Evolutionary conservation across 345 rosid species (phyloP).

Genomic region (Bruguiera sexangula): DNA sequence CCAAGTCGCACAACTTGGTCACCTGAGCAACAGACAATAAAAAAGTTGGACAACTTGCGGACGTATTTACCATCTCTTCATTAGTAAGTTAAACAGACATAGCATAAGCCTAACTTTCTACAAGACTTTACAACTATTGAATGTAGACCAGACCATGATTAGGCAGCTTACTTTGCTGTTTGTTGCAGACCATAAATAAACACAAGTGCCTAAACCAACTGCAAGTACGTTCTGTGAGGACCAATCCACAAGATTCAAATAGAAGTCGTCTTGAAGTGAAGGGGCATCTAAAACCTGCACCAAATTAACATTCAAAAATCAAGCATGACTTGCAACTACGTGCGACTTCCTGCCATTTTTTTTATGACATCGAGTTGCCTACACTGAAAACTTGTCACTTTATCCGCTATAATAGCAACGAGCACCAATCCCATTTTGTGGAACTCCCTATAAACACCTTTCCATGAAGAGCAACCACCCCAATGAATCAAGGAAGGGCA

Average conservation of each 20-base stretch:
- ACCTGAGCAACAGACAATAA: slow-evolving; percentile 46
- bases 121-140: neutral
- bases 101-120: neutral
- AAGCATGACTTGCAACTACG: too few relatives aligned
- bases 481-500: too few relatives aligned
- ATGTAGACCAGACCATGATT: neutral
- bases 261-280: slow-evolving; percentile 94
- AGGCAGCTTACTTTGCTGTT: slow-evolving; percentile 73
- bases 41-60: neutral
- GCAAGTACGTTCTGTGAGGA: slow-evolving; percentile 96
- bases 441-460: too few relatives aligned
- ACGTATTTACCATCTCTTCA: neutral
- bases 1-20: slow-evolving; percentile 68
- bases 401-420: too few relatives aligned
- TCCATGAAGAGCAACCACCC: too few relatives aligned
- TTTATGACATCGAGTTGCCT: too few relatives aligned
- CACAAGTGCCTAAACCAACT: slow-evolving; percentile 93
- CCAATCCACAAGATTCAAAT: slow-evolving; percentile 96
- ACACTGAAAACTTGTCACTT: too few relatives aligned
- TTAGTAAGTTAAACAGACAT: neutral
- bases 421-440: too few relatives aligned
- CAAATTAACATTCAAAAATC: slow-evolving; percentile 3
- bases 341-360: too few relatives aligned
- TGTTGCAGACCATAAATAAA: slow-evolving; percentile 94
- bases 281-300: slow-evolving; percentile 96